Conservation (phyloP, 2,329 filamentous ascomycete species). For the Pseudogymnoascus verrucosus region DNA sequence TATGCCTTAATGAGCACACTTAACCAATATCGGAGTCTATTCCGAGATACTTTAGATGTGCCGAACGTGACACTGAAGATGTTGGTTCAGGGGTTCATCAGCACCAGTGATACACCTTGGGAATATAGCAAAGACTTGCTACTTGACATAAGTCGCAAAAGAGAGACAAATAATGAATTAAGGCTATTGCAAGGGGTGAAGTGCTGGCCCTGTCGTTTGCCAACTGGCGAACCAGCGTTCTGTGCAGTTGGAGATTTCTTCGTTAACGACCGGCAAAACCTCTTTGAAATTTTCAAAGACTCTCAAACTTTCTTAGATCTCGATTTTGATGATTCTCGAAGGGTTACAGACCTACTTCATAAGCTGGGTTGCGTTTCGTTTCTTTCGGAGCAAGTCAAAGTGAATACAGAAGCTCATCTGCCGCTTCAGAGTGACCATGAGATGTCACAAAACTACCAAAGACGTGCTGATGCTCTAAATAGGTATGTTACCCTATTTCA, state of each 20-base stretch:
- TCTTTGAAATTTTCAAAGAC: background rate
- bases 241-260: background rate
- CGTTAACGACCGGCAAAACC: background rate
- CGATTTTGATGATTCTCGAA: background rate
- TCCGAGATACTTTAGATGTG: background rate
- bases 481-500: background rate
- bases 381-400: background rate
- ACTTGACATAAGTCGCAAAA: background rate
- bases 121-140: background rate
- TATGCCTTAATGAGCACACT: background rate
- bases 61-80: background rate
- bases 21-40: background rate
- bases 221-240: background rate
- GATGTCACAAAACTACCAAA: background rate
- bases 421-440: background rate
- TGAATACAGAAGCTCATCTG: background rate
- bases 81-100: background rate
- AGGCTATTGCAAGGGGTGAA: background rate
- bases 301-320: background rate
- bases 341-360: background rate
- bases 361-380: background rate
- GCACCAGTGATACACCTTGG: background rate
- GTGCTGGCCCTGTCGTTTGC: background rate
- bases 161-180: background rate
- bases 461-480: background rate